These are phyloP conservation scores for Hypoxylon rubiginosum DNA, from an alignment of 2,329 filamentous ascomycete species.

Conservation along the genomic window DNA sequence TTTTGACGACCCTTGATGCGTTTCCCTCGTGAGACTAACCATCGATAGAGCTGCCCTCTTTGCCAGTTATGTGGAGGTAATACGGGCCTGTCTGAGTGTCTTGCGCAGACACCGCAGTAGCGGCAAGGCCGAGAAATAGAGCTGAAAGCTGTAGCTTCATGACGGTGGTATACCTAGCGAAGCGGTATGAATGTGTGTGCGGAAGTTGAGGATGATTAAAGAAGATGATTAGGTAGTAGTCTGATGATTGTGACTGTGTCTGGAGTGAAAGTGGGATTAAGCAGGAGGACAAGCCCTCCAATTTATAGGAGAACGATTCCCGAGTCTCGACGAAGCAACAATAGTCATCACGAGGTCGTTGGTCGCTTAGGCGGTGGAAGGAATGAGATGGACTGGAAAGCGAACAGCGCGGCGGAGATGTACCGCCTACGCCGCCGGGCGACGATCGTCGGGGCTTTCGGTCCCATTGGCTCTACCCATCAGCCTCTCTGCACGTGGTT, in stretches of 20 bases:
- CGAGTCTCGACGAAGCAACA: conserved; percentile 5
- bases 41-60: conserved; percentile 46
- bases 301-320: conserved; percentile 28
- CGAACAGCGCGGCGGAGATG: conserved; percentile 17
- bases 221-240: conserved; percentile 4
- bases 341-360: conserved; percentile 35
- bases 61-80: conserved; percentile 51
- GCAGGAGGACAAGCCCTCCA: conserved; percentile 10
- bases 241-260: background rate
- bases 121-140: conserved; percentile 48
- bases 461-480: conserved; percentile 31
- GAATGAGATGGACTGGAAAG: conserved; percentile 12
- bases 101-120: conserved; percentile 50
- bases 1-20: background rate
- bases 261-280: conserved; percentile 1
- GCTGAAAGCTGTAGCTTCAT: conserved; percentile 51
- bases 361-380: conserved; percentile 10
- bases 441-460: background rate
- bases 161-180: conserved; percentile 24
- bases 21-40: conserved; percentile 38
- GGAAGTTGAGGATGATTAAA: conserved; percentile 1
- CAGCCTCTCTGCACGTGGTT: conserved; percentile 38
- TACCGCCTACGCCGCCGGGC: conserved; percentile 10
- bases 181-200: conserved; percentile 6
- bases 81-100: conserved; percentile 52